These are phyloP conservation scores for Terfezia claveryi DNA, from an alignment of 495 filamentous ascomycete species.

Conservation along the genomic window DNA sequence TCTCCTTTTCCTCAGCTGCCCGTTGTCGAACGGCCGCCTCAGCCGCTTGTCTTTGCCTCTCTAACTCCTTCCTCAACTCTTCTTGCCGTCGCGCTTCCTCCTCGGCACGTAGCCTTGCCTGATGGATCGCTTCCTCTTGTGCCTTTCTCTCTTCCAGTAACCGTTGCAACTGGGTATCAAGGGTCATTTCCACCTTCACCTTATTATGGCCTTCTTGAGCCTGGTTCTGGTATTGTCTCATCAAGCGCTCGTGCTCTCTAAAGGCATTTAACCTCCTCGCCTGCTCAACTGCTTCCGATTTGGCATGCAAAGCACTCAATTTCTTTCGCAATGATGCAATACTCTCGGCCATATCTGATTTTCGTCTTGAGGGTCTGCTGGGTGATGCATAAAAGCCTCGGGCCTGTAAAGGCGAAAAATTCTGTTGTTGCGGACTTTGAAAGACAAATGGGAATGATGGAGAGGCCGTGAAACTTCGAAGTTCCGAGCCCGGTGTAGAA, in stretches of 20 bases:
- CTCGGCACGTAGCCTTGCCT: background rate
- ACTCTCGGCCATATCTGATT: background rate
- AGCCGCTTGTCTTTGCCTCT: conserved; percentile 3
- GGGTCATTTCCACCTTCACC: background rate
- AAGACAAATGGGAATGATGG: background rate
- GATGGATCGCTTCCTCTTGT: background rate
- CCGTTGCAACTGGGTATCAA: background rate
- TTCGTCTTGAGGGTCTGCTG: background rate
- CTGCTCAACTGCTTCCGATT: background rate
- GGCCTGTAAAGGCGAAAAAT: background rate
- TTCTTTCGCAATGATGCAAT: background rate
- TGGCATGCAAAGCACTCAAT: background rate
- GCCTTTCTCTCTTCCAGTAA: background rate
- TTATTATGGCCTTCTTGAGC: background rate
- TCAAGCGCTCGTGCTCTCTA: background rate
- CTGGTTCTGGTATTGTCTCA: background rate
- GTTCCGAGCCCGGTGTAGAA: no score
- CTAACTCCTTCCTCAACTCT: background rate
- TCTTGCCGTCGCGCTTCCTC: background rate
- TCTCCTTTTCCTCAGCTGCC: conserved; percentile 13
- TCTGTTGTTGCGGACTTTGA: background rate
- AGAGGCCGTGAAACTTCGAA: background rate
- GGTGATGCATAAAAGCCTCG: background rate
- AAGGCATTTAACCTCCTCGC: background rate
- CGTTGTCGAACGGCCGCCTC: conserved; percentile 8